phyloP scores from a whole-genome alignment of 805 yeast genomes.

The Ogataea nonfermentans region DNA sequence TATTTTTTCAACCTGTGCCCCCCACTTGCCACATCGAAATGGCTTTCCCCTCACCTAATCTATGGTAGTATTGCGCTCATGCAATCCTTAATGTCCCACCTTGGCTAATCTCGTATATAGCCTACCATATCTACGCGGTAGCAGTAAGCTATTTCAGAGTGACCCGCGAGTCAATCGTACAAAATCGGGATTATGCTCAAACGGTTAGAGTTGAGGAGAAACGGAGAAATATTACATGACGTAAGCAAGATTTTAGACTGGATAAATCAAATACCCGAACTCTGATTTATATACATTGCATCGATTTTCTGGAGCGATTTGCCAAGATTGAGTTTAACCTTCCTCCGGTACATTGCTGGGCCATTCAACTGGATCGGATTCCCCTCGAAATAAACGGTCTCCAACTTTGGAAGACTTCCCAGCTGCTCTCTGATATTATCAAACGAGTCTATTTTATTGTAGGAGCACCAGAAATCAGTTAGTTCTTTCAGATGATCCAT shows the following conservation, averaged over 20 bases:
- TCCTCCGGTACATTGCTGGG: conserved; percentile 82
- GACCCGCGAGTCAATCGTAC: conserved; percentile 1
- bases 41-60: conserved; percentile 11
- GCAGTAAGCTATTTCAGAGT: too few species aligned
- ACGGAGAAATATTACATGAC: conserved; percentile 7
- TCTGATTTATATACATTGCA: conserved; percentile 60
- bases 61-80: neutral
- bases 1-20: conserved; percentile 5
- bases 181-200: conserved; percentile 1
- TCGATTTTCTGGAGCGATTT: conserved; percentile 79
- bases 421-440: conserved; percentile 67
- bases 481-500: conserved; percentile 63
- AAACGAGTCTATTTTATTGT: conserved; percentile 66
- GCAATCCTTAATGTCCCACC: conserved; percentile 6
- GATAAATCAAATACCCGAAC: conserved; percentile 1
- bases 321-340: conserved; percentile 69
- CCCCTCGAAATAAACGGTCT: conserved; percentile 91
- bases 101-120: neutral
- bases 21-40: conserved; percentile 1
- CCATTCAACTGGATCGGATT: conserved; percentile 78
- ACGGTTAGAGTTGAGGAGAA: conserved; percentile 13
- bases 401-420: conserved; percentile 59
- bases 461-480: conserved; percentile 93
- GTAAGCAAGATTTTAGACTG: neutral
- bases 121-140: too few species aligned